These are phyloP conservation scores for Hysterium pulicare DNA, from an alignment of 2,329 filamentous ascomycete genomes.

Conservation along the genomic window DNA sequence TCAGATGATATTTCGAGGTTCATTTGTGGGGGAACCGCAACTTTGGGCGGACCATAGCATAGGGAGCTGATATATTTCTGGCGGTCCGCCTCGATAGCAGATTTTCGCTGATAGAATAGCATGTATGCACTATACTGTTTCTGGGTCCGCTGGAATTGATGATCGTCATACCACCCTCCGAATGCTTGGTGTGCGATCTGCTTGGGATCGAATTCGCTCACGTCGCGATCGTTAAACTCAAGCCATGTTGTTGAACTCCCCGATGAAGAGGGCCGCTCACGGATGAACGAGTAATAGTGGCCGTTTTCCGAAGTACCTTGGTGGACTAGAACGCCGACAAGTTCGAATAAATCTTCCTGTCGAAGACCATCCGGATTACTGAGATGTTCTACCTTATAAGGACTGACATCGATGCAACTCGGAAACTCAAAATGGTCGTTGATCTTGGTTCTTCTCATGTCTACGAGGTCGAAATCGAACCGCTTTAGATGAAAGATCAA, in stretches of 20 bases:
- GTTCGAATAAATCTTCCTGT: conserved; percentile 76
- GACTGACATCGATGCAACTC: conserved; percentile 75
- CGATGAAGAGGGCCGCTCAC: conserved; percentile 64
- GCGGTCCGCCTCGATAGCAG: conserved; percentile 52
- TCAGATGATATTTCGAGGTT: conserved; percentile 61
- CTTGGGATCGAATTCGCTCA: conserved; percentile 69
- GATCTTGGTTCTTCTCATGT: conserved; percentile 82
- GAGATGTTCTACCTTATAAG: conserved; percentile 84
- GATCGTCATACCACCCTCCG: conserved; percentile 38
- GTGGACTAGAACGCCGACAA: conserved; percentile 94
- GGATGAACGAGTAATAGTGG: conserved; percentile 95
- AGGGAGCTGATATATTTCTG: conserved; percentile 38
- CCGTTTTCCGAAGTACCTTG: conserved; percentile 89
- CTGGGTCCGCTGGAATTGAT: conserved; percentile 20
- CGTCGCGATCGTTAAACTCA: conserved; percentile 90
- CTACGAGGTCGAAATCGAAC: conserved; percentile 76
- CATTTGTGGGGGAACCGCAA: conserved; percentile 45
- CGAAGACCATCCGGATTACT: conserved; percentile 57
- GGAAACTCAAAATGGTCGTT: conserved; percentile 95
- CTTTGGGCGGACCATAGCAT: conserved; percentile 43
- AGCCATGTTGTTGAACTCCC: conserved; percentile 63
- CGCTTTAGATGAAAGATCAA: conserved; percentile 93
- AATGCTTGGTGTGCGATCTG: conserved; percentile 76
- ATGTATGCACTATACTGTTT: conserved; percentile 76
- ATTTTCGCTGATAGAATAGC: conserved; percentile 89